A percentile compares a stretch with the other conserved stretches of the same genome.
phyloP scores from a whole-genome alignment of 139 green algal species.

The Coccomyxa sp. region DNA sequence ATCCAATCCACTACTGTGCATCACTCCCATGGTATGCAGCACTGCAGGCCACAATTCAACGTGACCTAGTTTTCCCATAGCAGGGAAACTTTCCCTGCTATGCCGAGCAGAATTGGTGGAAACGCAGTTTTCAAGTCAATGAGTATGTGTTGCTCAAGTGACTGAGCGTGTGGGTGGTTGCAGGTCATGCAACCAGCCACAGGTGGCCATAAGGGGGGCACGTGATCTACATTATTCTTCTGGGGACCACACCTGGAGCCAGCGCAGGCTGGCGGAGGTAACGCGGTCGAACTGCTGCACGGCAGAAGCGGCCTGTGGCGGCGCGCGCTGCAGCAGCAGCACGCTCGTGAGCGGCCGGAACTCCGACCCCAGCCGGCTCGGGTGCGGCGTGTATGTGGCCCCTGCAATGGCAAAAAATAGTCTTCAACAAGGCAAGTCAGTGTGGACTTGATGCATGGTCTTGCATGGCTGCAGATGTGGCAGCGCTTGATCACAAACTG shows the following conservation, averaged over 20 bases:
- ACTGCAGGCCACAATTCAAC: neutral
- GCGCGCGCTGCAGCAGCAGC: neutral
- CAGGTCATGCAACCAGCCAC: neutral
- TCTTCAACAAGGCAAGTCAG: neutral
- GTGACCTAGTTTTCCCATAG: no score
- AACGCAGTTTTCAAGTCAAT: neutral
- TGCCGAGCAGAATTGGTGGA: neutral
- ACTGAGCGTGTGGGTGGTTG: neutral
- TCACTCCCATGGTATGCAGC: neutral
- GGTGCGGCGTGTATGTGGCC: neutral
- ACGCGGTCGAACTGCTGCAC: neutral
- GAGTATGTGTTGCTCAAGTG: neutral
- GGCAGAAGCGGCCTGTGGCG: neutral
- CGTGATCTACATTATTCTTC: neutral
- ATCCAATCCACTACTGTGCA: neutral
- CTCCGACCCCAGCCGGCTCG: neutral
- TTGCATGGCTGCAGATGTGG: neutral
- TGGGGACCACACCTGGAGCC: neutral
- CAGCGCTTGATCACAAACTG: neutral
- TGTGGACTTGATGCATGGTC: neutral
- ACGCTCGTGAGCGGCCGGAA: neutral
- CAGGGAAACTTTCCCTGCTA: neutral
- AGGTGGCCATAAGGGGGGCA: neutral
- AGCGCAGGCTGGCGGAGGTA: neutral
- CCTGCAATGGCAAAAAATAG: neutral